Base-by-base conservation (phyloP, 2,329 filamentous ascomycete genomes). In the Helminthosporium solani region DNA sequence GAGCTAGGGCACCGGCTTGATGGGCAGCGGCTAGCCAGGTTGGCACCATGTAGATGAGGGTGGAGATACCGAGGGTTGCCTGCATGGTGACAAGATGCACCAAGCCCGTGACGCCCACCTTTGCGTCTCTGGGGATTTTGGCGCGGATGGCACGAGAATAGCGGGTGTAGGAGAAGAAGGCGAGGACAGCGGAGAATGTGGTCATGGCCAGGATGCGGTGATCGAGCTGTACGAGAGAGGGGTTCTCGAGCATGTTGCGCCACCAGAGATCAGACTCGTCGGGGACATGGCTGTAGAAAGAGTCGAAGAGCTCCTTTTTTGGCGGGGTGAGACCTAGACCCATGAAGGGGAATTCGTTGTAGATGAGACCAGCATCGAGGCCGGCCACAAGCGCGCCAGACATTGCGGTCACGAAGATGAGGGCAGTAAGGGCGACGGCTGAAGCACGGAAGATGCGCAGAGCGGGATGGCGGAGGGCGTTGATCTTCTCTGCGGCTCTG, bases 291-390 rank as follows among this genome's bases (percentile, higher is more conserved):
- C 84, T 86, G 79, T 96, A 96, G 75, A 90, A 95, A 30, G 81
- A 77, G 63, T 92, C 86, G 70, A 89, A 90, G 25, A 97, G 83
- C 74, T 97, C 92, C 8, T 82, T 78, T 63, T 80, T 83, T 1
- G 92, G 92, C 1, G 92, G 92, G 0, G 89, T 79, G 18, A 95
- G 75, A 9, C 90, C 90, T 3, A 83, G 72, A 7, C 94, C 94
- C 94, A 99, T 99, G 72, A 82, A 88, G 6, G 94, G 94, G 70
- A 99, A 97, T 71, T 99, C 90, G 70, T 99, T 99, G 78, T 99
- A 99, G 72, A 99, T 97, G 46, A 99, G 79, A 7, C 94, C 94
- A 7, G 94, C 94, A 66, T 99, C 94, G 12, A 99, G 84, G 25
- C 94, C 94, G 6, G 94, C 94, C 25, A 99, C 94, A 2, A 99